Evolutionary conservation across 2,329 filamentous ascomycete species (phyloP).

Genomic region (Epichloe typhina): DNA sequence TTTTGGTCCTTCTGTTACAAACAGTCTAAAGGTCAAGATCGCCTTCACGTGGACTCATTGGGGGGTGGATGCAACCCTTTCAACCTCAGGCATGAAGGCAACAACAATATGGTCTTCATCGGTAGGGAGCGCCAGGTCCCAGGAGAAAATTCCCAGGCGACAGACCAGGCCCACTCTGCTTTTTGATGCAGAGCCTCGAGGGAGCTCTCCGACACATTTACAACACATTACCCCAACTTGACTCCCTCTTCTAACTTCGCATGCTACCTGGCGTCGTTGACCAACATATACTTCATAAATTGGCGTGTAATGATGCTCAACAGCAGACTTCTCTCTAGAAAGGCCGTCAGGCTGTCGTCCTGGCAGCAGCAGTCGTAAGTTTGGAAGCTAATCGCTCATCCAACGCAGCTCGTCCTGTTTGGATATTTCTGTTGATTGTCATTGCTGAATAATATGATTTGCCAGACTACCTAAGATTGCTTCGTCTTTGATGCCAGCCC

Average conservation of each 20-base stretch:
- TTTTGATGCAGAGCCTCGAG: slow-evolving; percentile 1
- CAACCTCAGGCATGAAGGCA: slow-evolving; percentile 4
- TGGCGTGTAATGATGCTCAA: slow-evolving; percentile 39
- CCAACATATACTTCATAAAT: slow-evolving; percentile 10
- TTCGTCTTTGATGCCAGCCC: slow-evolving; percentile 25
- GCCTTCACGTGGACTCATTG: slow-evolving; percentile 9
- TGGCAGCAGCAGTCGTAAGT: slow-evolving; percentile 42
- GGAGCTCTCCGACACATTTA: slow-evolving; percentile 8
- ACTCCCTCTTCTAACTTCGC: slow-evolving; percentile 5
- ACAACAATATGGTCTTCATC: neutral
- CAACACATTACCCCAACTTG: neutral
- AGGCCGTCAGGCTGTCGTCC: slow-evolving; percentile 39
- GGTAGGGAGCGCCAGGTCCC: neutral
- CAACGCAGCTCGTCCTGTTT: neutral
- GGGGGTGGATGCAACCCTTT: neutral
- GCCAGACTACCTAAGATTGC: slow-evolving; percentile 37
- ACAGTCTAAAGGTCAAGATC: slow-evolving; percentile 6
- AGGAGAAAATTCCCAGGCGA: neutral
- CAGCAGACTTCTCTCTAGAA: slow-evolving; percentile 47
- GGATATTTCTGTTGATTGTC: neutral
- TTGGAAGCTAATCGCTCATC: neutral
- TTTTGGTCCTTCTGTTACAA: neutral
- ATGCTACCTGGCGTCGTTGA: slow-evolving; percentile 13
- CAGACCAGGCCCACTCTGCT: slow-evolving; percentile 1
- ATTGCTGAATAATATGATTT: neutral